Base-by-base conservation (phyloP, 345 rosid species). In the Eutrema heterophyllum region DNA sequence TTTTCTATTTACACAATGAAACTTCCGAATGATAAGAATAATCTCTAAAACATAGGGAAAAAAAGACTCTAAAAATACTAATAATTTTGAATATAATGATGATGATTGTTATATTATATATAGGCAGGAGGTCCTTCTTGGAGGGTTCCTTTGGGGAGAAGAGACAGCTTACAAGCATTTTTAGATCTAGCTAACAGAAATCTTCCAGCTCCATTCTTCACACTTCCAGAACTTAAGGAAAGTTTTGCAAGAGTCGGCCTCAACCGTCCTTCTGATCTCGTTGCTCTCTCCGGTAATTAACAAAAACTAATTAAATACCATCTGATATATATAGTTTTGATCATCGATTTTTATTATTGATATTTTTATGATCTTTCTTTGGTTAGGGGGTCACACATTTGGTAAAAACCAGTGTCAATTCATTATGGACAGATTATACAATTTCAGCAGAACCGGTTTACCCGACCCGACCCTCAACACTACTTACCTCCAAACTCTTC, bases 371-470 rank as follows among this genome's bases (percentile, higher is more conserved):
- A 4, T 39, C 4, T 30, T 58, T 59, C 0, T 39, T 60, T 35
- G 49, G 57, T 39, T 73, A 84, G 92, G 93, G 3, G 81, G 82
- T 39, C 96, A 88, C 68, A 82, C 93, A 55, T 81, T 89, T 66
- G 96, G 96, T 12, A 63, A 72, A 51, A 91, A 86, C 4, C 84
- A 73, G 68, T 89, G 96, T 44, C 48, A 35, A 1, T 79, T 86
- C 57, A 86, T 88, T 58, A 63, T 70, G 74, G 50, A 53, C 67
- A 77, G 96, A 62, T 29, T 89, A 43, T 83, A 81, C 87, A 71
- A 89, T 78, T 89, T 89, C 73, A 48, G 35, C 1, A 9, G 0
- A 3, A 79, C 80, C 1, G 78, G 85, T 36, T 39, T 57, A 11
- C 85, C 92, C 0, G 92, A 88, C 48, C 74, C 75, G 4, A 82